phyloP scores from a whole-genome alignment of 2,329 filamentous ascomycete genomes.

The Pestalotiopsis sp. region DNA sequence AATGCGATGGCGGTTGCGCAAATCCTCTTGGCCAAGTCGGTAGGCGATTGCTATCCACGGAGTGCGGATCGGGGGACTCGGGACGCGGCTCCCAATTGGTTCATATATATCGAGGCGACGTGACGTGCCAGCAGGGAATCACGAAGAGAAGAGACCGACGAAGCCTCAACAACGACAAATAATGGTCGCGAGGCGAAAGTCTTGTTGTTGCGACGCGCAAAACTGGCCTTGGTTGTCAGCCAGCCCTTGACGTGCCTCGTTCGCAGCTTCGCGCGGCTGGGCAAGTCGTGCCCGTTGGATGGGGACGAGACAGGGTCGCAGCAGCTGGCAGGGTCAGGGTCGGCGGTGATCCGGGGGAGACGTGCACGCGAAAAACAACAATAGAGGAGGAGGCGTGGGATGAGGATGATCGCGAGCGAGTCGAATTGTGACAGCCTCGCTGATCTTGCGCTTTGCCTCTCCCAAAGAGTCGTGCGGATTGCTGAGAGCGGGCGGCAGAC shows the following conservation, averaged over 20 bases:
- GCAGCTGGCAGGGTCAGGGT: not conserved
- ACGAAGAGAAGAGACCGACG: not conserved
- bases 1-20: not conserved
- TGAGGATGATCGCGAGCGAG: not conserved
- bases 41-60: not conserved
- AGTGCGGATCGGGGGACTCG: not conserved
- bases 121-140: not conserved
- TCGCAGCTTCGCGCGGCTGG: slow-evolving; percentile 10
- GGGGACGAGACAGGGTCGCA: not conserved
- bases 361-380: not conserved
- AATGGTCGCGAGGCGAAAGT: not conserved
- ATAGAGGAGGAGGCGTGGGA: not conserved
- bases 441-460: not conserved
- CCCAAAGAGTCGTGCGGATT: not conserved
- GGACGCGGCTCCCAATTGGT: not conserved
- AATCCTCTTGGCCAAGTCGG: not conserved
- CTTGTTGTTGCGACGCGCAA: not conserved
- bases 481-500: slow-evolving; percentile 1
- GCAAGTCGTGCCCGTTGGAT: not conserved
- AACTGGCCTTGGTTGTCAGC: not conserved
- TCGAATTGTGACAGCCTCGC: not conserved
- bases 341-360: not conserved
- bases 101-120: not conserved
- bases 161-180: not conserved
- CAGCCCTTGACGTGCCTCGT: not conserved